These are phyloP conservation scores for Bruguiera gymnorhiza DNA, from an alignment of 345 rosid species.

Conservation along the genomic window DNA sequence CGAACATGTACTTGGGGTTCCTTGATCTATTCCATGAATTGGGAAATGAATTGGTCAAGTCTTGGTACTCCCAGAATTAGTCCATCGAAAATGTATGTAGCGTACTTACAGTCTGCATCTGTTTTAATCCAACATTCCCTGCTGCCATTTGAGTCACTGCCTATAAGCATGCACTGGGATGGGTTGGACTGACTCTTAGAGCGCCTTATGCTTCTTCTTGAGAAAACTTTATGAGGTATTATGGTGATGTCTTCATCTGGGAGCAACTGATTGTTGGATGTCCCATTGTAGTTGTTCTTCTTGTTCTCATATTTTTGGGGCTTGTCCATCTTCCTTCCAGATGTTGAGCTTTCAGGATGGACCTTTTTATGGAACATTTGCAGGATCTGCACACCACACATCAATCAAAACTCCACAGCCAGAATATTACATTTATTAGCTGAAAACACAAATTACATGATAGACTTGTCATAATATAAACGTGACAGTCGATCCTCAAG, in stretches of 20 bases:
- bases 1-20: not conserved
- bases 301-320: conserved; percentile 37
- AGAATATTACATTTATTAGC: not conserved
- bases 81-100: too few species aligned
- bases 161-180: conserved; percentile 32
- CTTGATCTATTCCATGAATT: not conserved
- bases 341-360: conserved; percentile 63
- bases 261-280: conserved; percentile 21
- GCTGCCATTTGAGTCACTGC: conserved; percentile 55
- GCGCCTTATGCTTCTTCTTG: conserved; percentile 36
- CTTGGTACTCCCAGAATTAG: too few species aligned
- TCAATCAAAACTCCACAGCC: conserved; percentile 3
- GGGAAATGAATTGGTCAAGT: too few species aligned
- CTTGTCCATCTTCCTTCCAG: conserved; percentile 36
- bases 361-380: conserved; percentile 79
- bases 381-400: conserved; percentile 45
- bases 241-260: conserved; percentile 42
- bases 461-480: not conserved
- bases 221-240: conserved; percentile 33
- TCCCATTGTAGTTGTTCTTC: conserved; percentile 28
- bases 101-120: conserved; percentile 77
- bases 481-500: not conserved
- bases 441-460: not conserved
- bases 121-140: conserved; percentile 82
- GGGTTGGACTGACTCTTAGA: conserved; percentile 49